A percentile compares a stretch with the other conserved stretches of the same genome.
These are phyloP conservation scores for Colletotrichum sidae DNA, from an alignment of 2,329 filamentous ascomycete genomes.

Conservation along the genomic window DNA sequence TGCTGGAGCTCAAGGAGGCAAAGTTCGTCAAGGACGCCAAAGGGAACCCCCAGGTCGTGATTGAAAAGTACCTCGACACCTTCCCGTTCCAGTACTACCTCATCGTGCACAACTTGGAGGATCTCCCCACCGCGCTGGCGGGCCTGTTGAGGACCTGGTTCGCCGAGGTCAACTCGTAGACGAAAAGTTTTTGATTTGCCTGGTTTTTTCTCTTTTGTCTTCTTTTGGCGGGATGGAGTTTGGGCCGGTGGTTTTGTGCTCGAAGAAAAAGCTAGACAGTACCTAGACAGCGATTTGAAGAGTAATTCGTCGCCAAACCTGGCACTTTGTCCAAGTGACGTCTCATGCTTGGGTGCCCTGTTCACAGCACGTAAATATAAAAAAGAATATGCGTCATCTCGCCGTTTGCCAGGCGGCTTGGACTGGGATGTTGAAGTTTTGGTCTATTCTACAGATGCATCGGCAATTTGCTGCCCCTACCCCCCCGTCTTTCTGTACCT, in stretches of 20 bases:
- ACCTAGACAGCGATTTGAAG: background rate
- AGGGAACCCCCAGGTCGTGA: conserved; percentile 76
- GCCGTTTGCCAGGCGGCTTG: no score
- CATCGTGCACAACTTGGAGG: conserved; percentile 90
- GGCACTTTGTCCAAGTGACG: no score
- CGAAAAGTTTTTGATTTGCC: conserved; percentile 7
- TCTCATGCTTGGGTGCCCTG: no score
- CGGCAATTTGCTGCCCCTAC: no score
- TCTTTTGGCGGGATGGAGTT: background rate
- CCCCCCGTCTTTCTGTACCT: no score
- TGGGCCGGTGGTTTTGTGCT: background rate
- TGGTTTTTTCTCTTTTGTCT: background rate
- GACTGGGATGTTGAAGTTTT: no score
- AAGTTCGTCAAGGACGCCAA: conserved; percentile 77
- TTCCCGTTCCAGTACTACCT: conserved; percentile 99
- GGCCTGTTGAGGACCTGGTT: conserved; percentile 97
- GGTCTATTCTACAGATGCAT: no score
- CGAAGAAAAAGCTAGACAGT: background rate
- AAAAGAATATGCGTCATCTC: no score
- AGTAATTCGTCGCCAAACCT: no score
- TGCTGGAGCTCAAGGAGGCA: conserved; percentile 89
- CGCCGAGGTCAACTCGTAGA: conserved; percentile 70
- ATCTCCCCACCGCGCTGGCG: conserved; percentile 89
- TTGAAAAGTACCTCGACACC: conserved; percentile 91
- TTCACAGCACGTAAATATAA: no score